phyloP scores from a whole-genome alignment of 148 eudicot genomes.

The Rhododendron ovatum region DNA sequence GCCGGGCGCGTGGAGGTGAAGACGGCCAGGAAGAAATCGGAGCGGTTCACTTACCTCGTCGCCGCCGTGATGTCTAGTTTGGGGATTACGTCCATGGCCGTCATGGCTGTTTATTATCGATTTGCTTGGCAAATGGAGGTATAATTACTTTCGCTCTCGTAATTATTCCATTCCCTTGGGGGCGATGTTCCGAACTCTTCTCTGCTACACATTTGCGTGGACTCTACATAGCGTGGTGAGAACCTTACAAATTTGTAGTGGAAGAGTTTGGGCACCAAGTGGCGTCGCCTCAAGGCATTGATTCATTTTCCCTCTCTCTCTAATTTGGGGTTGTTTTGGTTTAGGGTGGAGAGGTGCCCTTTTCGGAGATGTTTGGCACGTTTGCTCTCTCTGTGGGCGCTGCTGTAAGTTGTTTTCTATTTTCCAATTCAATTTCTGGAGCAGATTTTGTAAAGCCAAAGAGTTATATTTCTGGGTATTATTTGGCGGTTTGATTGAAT shows the following conservation, averaged over 20 bases:
- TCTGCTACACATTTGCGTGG: too few species aligned
- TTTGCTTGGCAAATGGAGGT: constrained; percentile 98
- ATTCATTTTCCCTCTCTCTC: neutral
- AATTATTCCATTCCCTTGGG: neutral
- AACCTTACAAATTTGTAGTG: neutral
- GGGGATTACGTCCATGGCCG: constrained; percentile 82
- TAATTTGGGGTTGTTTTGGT: neutral
- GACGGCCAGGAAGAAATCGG: constrained; percentile 68
- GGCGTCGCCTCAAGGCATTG: too few species aligned
- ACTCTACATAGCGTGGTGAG: too few species aligned
- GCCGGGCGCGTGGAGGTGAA: constrained; percentile 48
- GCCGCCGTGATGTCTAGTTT: constrained; percentile 93
- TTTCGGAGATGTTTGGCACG: constrained; percentile 84
- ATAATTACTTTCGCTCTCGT: neutral
- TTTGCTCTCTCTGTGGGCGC: constrained; percentile 96
- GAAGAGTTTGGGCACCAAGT: too few species aligned
- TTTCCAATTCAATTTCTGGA: neutral
- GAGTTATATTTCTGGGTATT: neutral
- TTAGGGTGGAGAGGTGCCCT: constrained; percentile 85
- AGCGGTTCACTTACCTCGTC: constrained; percentile 71
- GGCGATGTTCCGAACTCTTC: too few species aligned
- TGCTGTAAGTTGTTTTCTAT: constrained; percentile 52
- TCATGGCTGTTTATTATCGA: constrained; percentile 81
- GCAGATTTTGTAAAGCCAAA: neutral
- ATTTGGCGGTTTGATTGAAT: neutral